Evolutionary conservation across 345 rosid species (phyloP).

Genomic region (Linum usitatissimum): DNA sequence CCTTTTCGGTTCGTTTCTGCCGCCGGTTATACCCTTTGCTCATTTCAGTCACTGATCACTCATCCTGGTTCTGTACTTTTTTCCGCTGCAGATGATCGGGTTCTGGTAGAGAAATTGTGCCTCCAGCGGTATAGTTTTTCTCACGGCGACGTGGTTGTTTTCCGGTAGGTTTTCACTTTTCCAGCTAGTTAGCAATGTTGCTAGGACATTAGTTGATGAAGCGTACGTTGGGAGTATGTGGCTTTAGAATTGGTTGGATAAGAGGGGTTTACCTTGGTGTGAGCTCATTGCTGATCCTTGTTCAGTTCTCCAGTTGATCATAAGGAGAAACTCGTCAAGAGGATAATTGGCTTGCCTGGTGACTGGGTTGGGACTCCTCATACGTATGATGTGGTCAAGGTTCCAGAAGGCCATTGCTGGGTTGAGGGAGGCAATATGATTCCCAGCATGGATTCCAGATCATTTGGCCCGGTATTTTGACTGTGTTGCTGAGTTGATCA

Average conservation of each 20-base stretch:
- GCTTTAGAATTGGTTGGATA: neutral
- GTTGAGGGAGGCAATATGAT: conserved; percentile 76
- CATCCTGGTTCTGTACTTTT: conserved; percentile 5
- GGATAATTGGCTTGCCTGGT: conserved; percentile 85
- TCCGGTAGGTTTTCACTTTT: conserved; percentile 36
- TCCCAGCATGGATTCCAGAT: conserved; percentile 65
- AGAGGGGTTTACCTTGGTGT: neutral
- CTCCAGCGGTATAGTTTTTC: conserved; percentile 64
- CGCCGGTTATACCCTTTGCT: conserved; percentile 12
- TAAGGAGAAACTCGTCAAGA: conserved; percentile 65
- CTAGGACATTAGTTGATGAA: neutral
- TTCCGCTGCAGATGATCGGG: conserved; percentile 63
- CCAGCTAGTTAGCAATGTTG: neutral
- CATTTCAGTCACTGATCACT: neutral
- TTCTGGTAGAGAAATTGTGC: conserved; percentile 70
- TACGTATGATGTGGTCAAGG: conserved; percentile 41
- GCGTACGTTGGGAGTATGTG: neutral
- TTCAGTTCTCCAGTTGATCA: conserved; percentile 63
- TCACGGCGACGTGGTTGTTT: conserved; percentile 68
- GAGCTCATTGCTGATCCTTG: conserved; percentile 12
- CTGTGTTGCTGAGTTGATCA: too few species aligned
- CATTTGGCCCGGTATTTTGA: conserved; percentile 63
- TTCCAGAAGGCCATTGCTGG: conserved; percentile 91
- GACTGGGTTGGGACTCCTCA: conserved; percentile 58
- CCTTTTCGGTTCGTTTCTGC: conserved; percentile 13